Conservation (phyloP, 139 green algal species). For the Chlamydomonas asymmetrica region DNA sequence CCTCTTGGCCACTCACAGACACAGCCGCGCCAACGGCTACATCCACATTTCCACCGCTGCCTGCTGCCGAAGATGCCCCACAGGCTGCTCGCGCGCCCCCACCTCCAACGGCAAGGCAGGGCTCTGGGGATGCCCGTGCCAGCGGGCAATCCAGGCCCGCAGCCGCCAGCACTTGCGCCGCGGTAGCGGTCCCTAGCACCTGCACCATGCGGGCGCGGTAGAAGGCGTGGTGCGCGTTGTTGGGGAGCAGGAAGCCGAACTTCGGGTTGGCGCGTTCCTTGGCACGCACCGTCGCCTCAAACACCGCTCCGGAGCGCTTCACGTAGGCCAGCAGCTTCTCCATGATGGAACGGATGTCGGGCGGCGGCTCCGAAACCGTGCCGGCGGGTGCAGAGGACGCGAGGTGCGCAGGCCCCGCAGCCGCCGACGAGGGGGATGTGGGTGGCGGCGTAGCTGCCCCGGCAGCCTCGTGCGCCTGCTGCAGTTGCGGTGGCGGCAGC, state of each 20-base stretch:
- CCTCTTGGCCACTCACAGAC: too few species aligned
- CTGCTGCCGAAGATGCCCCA: too few species aligned
- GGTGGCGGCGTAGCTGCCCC: background rate
- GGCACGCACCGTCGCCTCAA: conserved; percentile 51
- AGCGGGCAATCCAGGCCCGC: background rate
- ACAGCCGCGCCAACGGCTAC: too few species aligned
- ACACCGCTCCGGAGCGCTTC: conserved; percentile 26
- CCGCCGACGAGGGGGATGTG: background rate
- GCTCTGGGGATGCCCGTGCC: background rate
- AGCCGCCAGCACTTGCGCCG: conserved; percentile 11
- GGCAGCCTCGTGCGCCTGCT: too few species aligned
- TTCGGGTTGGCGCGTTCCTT: conserved; percentile 62
- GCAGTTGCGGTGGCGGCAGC: background rate
- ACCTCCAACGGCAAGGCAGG: background rate
- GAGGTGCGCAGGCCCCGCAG: too few species aligned
- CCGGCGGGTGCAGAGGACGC: background rate
- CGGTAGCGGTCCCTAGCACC: conserved; percentile 13
- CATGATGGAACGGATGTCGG: conserved; percentile 28
- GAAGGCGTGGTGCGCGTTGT: conserved; percentile 46
- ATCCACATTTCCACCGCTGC: too few species aligned
- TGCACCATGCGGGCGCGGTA: conserved; percentile 44
- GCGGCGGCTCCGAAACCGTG: background rate
- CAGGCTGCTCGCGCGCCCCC: background rate
- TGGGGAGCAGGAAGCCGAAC: conserved; percentile 66
- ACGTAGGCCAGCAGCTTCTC: conserved; percentile 39